Conservation (phyloP, 257 asterid species). For the Parsonsia alboflavescens region DNA sequence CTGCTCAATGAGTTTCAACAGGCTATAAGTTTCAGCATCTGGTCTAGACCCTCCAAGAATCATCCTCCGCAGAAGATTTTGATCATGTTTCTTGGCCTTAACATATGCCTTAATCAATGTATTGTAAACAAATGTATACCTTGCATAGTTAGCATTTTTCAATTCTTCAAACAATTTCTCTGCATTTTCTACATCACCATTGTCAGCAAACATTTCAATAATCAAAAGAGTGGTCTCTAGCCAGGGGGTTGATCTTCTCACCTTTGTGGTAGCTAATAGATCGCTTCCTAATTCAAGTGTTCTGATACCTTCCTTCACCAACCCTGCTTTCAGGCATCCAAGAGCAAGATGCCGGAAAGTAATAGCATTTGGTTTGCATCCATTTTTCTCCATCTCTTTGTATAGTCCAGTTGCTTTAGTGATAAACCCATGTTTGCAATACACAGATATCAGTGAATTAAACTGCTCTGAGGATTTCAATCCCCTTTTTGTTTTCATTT, state of each 20-base stretch:
- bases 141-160: constrained; percentile 52
- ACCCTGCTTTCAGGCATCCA: constrained; percentile 78
- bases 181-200: constrained; percentile 56
- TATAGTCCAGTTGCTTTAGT: constrained; percentile 75
- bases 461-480: constrained; percentile 63
- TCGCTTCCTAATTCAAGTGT: constrained; percentile 60
- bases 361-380: constrained; percentile 73
- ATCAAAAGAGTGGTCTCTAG: constrained; percentile 60
- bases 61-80: constrained; percentile 78
- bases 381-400: constrained; percentile 67
- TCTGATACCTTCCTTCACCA: constrained; percentile 50
- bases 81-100: constrained; percentile 71
- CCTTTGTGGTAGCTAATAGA: constrained; percentile 32
- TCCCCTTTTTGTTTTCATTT: constrained; percentile 52
- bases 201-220: constrained; percentile 50
- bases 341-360: constrained; percentile 77
- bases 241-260: constrained; percentile 75
- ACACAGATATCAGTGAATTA: constrained; percentile 71
- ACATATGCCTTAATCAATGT: constrained; percentile 70
- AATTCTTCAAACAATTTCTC: constrained; percentile 73
- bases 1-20: constrained; percentile 67
- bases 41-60: constrained; percentile 88
- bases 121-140: constrained; percentile 80
- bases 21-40: constrained; percentile 84
- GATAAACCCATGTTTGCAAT: constrained; percentile 62